Base-by-base conservation (phyloP, 768 basidiomycete species). In the Boletus rufocinnamomeus region DNA sequence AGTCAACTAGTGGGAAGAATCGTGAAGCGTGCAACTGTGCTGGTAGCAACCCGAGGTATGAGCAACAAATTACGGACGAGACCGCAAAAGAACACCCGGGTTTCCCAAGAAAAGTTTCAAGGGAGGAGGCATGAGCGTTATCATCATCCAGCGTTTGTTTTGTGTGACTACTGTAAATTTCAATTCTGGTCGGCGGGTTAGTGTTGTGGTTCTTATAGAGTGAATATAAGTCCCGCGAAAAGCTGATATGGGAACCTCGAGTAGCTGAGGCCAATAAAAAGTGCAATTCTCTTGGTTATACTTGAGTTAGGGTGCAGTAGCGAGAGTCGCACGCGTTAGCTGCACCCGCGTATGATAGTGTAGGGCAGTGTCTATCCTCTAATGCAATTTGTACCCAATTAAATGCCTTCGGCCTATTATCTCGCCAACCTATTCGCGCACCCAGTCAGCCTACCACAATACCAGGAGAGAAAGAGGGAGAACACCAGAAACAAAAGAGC, bases 331-430 rank as follows among this genome's bases (percentile, higher is more conserved):
- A 34, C 23, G 5, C 43, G 6, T 28, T 4, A 35, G 38, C 44
- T 46, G 10, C 27, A 44, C 25, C 10, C 21, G 11, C n/a, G 13
- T 10, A 34, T 19, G 23, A 19, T 11, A 45, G 3, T 10, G 10
- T 7, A 30, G n/a, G n/a, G n/a, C 14, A 45, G 2, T 8, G n/a
- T 56, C 54, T 41, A 54, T 40, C 10, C 62, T 72, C 74, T 80
- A 83, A 61, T 84, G 78, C 59, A 90, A 68, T 57, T 86, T 83
- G 77, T 93, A 94, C 37, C 91, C 93, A 66, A 95, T 79, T 40
- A 93, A 69, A 72, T 83, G 84, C 75, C 91, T 84, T 63, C 92
- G 80, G 10, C 91, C 91, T 59, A 95, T 65, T 57, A 95, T 95
- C 75, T 95, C 93, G 55, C 93, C 93, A 76, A 95, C 84, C 87